Conservation (phyloP, 208 protist species). For the Acanthamoeba sp. region DNA sequence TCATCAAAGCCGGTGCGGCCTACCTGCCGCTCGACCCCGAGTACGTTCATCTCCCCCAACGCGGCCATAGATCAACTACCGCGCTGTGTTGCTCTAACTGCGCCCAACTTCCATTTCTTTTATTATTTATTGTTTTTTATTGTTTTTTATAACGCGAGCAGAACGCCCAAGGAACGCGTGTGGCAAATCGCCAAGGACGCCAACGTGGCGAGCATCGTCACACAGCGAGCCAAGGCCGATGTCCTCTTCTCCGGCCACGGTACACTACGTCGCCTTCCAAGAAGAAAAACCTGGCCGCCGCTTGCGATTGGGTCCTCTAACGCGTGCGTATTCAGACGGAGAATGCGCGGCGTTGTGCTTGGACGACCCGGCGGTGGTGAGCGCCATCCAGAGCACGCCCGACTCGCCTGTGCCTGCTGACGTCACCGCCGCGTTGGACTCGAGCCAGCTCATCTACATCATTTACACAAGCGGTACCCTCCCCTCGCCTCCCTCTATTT, state of each 20-base stretch:
- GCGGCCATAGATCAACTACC: no score
- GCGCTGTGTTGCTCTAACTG: no score
- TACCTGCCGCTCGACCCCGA: slow-evolving; percentile 56
- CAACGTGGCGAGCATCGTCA: neutral
- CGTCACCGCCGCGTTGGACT: neutral
- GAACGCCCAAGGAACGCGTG: slow-evolving; percentile 15
- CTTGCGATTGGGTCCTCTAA: no score
- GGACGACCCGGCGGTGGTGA: neutral
- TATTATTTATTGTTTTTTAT: neutral
- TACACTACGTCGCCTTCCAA: no score
- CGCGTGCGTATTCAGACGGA: no score
- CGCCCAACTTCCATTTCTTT: no score
- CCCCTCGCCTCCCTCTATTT: neutral
- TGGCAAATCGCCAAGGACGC: slow-evolving; percentile 1
- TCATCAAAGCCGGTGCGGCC: slow-evolving; percentile 62
- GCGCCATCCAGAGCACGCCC: neutral
- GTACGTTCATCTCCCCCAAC: no score
- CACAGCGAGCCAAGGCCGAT: neutral
- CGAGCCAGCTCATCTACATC: slow-evolving; percentile 57
- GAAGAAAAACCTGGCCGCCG: no score
- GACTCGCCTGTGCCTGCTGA: neutral
- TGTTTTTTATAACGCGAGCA: no score
- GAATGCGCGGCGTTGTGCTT: neutral
- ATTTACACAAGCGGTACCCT: slow-evolving; percentile 74
- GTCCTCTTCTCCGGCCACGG: slow-evolving; percentile 6